Conservation (phyloP, 129 eudicot genomes). For the Centella asiatica region DNA sequence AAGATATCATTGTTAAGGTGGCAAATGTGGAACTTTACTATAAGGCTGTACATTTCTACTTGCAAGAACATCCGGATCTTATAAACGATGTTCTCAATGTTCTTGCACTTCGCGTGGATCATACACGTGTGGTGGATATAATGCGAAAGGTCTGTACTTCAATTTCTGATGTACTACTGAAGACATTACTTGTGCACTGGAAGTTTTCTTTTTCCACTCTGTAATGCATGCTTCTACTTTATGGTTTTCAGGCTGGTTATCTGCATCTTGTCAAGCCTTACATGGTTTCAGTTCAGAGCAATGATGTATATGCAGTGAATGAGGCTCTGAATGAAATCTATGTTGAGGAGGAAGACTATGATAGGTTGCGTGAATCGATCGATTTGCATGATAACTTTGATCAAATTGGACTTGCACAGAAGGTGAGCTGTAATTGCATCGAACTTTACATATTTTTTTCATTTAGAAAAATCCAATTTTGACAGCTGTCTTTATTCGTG, state of each 20-base stretch:
- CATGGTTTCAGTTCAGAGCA: conserved; percentile 98
- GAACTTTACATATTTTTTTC: not conserved
- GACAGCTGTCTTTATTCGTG: conserved; percentile 12
- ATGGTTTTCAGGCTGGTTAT: conserved; percentile 64
- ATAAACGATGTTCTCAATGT: conserved; percentile 85
- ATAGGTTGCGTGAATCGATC: conserved; percentile 83
- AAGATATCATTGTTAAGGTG: conserved; percentile 80
- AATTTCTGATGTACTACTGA: not conserved
- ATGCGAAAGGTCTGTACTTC: conserved; percentile 70
- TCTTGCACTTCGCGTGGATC: conserved; percentile 93
- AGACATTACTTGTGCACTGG: not conserved
- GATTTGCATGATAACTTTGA: conserved; percentile 94
- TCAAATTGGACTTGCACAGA: conserved; percentile 95
- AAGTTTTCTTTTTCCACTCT: not conserved
- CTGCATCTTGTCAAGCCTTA: conserved; percentile 85
- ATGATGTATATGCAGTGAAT: conserved; percentile 86
- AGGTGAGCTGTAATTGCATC: conserved; percentile 34
- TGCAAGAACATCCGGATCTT: conserved; percentile 96
- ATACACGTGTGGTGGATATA: conserved; percentile 93
- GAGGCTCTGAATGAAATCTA: conserved; percentile 93
- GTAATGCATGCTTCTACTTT: not conserved
- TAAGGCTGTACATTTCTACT: conserved; percentile 95
- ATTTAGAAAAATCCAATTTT: not conserved
- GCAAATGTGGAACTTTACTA: conserved; percentile 91
- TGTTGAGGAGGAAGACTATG: conserved; percentile 94